These are phyloP conservation scores for Endocladia muricata DNA, from an alignment of 31 red algal species.

Conservation along the genomic window DNA sequence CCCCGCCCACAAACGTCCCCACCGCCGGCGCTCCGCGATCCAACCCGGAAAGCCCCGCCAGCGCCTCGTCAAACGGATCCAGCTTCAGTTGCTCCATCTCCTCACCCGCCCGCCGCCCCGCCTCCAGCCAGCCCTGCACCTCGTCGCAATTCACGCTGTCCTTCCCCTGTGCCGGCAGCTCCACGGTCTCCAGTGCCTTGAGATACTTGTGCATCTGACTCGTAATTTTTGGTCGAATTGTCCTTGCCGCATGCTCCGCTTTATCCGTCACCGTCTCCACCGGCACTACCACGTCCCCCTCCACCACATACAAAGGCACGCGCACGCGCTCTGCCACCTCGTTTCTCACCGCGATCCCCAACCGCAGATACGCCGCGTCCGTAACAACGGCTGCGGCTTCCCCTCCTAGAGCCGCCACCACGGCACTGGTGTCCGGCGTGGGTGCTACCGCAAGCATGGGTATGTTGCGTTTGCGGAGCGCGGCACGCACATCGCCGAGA, in stretches of 20 bases:
- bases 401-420: slow-evolving; percentile 25
- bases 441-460: slow-evolving; percentile 41
- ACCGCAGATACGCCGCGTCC: slow-evolving; percentile 77
- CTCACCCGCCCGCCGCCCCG: not conserved
- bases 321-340: slow-evolving; percentile 29
- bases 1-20: slow-evolving; percentile 55
- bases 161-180: slow-evolving; percentile 1
- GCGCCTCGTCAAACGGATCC: slow-evolving; percentile 18
- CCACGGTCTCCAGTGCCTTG: slow-evolving; percentile 23
- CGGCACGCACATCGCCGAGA: slow-evolving; percentile 5
- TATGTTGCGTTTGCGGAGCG: slow-evolving; percentile 18
- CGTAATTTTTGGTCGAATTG: slow-evolving; percentile 81
- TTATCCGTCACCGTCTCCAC: slow-evolving; percentile 71
- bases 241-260: slow-evolving; percentile 86
- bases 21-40: slow-evolving; percentile 70
- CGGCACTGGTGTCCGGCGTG: not conserved
- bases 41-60: slow-evolving; percentile 38
- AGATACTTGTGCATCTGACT: slow-evolving; percentile 36
- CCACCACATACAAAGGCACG: slow-evolving; percentile 55
- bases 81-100: slow-evolving; percentile 23
- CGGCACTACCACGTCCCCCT: slow-evolving; percentile 85
- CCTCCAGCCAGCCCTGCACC: not conserved
- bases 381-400: slow-evolving; percentile 64
- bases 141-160: slow-evolving; percentile 2
- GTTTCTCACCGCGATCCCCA: slow-evolving; percentile 34